phyloP scores from a whole-genome alignment of 345 rosid genomes.

The Trapa incisa region DNA sequence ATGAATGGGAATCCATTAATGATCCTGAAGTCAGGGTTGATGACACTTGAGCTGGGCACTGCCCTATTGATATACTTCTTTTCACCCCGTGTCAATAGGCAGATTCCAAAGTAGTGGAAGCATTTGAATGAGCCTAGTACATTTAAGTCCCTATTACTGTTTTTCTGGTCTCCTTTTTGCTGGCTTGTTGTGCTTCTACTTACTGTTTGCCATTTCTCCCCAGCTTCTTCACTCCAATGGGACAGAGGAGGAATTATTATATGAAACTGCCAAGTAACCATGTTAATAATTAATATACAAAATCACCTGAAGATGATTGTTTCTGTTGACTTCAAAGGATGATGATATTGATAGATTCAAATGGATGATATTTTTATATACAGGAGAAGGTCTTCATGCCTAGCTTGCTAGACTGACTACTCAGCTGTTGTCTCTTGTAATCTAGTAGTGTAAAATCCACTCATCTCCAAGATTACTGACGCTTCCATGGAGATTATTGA shows the following conservation, averaged over 20 bases:
- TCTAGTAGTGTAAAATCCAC: neutral
- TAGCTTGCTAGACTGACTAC: neutral
- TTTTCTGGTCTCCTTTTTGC: neutral
- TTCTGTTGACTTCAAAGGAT: neutral
- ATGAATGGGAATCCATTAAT: constrained; percentile 72
- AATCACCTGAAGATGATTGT: neutral
- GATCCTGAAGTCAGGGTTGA: constrained; percentile 77
- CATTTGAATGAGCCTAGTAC: constrained; percentile 71
- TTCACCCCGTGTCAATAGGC: constrained; percentile 12
- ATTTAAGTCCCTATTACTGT: neutral
- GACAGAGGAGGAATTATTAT: constrained; percentile 22
- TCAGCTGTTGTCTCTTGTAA: neutral
- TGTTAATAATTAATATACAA: no score
- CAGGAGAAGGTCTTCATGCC: no score
- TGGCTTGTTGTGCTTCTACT: neutral
- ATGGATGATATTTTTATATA: no score
- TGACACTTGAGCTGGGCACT: constrained; percentile 41
- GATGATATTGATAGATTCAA: neutral
- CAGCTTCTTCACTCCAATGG: constrained; percentile 49
- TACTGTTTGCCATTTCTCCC: constrained; percentile 1
- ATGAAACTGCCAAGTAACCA: constrained; percentile 16
- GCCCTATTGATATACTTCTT: neutral
- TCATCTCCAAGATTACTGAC: neutral
- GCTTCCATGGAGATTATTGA: neutral
- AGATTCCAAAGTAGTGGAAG: constrained; percentile 83